Conservation (phyloP, 2,329 filamentous ascomycete genomes). For the Verticillium alfalfae region DNA sequence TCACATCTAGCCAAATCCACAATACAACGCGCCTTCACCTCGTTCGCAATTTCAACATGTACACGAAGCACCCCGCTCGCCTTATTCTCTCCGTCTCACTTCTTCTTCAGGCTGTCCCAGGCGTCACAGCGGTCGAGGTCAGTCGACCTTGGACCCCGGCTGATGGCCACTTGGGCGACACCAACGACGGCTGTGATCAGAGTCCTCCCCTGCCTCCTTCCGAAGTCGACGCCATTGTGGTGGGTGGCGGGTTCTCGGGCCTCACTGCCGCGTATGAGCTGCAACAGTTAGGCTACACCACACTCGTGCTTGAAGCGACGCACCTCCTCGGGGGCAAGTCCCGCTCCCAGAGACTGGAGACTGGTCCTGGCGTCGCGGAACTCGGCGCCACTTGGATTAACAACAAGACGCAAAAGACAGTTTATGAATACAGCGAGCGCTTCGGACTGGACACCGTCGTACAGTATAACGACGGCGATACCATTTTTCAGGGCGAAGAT, state of each 20-base stretch:
- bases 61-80: background rate
- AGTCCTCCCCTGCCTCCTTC: background rate
- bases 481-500: conserved; percentile 2
- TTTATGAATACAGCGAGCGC: conserved; percentile 1
- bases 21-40: background rate
- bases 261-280: conserved; percentile 6
- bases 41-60: background rate
- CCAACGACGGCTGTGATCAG: background rate
- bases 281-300: background rate
- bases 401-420: conserved; percentile 6
- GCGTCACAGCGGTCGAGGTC: background rate
- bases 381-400: conserved; percentile 13
- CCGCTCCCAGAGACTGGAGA: background rate
- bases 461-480: conserved; percentile 6
- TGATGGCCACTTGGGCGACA: background rate
- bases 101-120: background rate
- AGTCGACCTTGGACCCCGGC: background rate
- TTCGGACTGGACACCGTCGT: conserved; percentile 8
- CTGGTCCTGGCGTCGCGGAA: conserved; percentile 5
- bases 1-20: background rate
- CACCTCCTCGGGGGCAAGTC: conserved; percentile 6
- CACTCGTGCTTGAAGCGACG: conserved; percentile 1
- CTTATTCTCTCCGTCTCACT: background rate
- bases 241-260: conserved; percentile 9
- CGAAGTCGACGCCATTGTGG: conserved; percentile 8